Percentiles rank a stretch among this genome's conserved stretches.
These are phyloP conservation scores for Saitozyma podzolica DNA, from an alignment of 768 basidiomycete genomes.

Conservation along the genomic window DNA sequence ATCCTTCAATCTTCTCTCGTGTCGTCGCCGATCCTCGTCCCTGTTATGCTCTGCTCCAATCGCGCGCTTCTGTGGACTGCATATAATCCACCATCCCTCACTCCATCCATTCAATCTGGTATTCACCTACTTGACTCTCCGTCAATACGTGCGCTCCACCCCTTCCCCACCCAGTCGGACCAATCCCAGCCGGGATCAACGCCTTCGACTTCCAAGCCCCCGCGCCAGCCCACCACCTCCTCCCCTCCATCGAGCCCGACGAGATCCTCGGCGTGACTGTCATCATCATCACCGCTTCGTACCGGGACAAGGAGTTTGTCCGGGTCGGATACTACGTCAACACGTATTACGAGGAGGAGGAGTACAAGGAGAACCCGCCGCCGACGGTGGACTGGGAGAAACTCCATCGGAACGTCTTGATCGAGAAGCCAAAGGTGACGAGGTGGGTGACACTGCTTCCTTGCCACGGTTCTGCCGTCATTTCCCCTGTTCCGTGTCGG, in stretches of 20 bases:
- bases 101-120: neutral
- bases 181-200: slow-evolving; percentile 94
- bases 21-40: too few relatives aligned
- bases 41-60: too few relatives aligned
- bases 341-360: slow-evolving; percentile 95
- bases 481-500: neutral
- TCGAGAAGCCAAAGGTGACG: slow-evolving; percentile 88
- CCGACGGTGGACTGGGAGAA: slow-evolving; percentile 69
- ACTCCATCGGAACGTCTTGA: slow-evolving; percentile 78
- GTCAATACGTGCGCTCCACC: slow-evolving; percentile 51
- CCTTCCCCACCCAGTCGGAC: slow-evolving; percentile 64
- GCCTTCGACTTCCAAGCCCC: slow-evolving; percentile 93
- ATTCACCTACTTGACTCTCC: too few relatives aligned
- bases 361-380: slow-evolving; percentile 76
- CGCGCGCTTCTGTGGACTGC: too few relatives aligned
- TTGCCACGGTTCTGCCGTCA: neutral
- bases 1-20: too few relatives aligned
- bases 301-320: slow-evolving; percentile 98
- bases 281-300: slow-evolving; percentile 92
- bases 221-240: slow-evolving; percentile 77
- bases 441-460: slow-evolving; percentile 53
- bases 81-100: neutral
- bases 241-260: slow-evolving; percentile 64
- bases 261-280: slow-evolving; percentile 96
- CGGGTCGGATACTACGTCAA: slow-evolving; percentile 99